phyloP scores from a whole-genome alignment of 1,284 basidiomycete genomes.

The Ceratobasidium sp. region DNA sequence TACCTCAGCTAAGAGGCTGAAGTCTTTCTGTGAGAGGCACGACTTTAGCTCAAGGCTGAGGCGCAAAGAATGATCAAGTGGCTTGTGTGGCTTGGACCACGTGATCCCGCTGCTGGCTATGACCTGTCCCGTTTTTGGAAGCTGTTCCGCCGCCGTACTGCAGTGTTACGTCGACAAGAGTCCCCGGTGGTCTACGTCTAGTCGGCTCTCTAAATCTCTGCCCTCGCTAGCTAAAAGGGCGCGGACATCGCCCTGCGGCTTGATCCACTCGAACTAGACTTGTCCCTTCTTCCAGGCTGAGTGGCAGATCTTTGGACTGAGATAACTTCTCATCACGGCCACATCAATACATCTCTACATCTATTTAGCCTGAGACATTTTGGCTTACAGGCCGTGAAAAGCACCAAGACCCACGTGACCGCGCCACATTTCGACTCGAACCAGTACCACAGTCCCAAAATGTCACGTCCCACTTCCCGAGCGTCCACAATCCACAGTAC shows the following conservation, averaged over 20 bases:
- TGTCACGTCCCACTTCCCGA: constrained; percentile 27
- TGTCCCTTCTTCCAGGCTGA: not conserved
- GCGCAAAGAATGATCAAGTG: not conserved
- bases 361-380: not conserved
- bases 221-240: not conserved
- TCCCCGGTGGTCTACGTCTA: not conserved
- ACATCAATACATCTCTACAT: not conserved
- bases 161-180: no score
- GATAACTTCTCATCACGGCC: not conserved
- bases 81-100: not conserved
- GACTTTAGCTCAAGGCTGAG: not conserved
- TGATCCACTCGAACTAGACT: not conserved
- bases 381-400: not conserved
- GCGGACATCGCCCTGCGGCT: not conserved
- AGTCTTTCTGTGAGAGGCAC: not conserved
- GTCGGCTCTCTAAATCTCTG: not conserved
- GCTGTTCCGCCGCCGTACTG: no score
- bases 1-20: no score
- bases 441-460: not conserved
- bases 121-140: no score
- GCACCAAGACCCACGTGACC: constrained; percentile 15
- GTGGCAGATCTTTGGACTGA: not conserved
- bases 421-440: not conserved
- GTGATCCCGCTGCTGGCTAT: no score
- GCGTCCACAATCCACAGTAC: constrained; percentile 33